These are phyloP conservation scores for Psilocybe tampanensis DNA, from an alignment of 768 basidiomycete genomes.

Conservation along the genomic window DNA sequence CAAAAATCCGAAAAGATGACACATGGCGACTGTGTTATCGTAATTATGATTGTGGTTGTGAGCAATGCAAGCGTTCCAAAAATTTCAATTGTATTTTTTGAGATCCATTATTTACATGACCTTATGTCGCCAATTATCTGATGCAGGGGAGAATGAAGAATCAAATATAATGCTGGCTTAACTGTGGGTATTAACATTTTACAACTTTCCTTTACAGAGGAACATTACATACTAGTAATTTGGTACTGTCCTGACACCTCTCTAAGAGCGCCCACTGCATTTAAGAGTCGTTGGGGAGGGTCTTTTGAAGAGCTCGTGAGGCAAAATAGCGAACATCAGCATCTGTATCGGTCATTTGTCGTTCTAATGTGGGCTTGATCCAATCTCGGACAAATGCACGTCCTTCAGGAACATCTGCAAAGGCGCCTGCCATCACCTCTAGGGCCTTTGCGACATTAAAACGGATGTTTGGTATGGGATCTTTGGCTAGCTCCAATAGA, in stretches of 20 bases:
- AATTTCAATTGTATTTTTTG: neutral
- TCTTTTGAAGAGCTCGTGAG: slow-evolving; percentile 72
- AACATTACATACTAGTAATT: slow-evolving; percentile 5
- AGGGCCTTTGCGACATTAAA: slow-evolving; percentile 98
- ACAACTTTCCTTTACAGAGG: neutral
- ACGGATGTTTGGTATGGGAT: slow-evolving; percentile 98
- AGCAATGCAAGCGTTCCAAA: neutral
- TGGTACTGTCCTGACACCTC: slow-evolving; percentile 4
- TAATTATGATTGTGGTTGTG: neutral
- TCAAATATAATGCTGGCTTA: slow-evolving; percentile 3
- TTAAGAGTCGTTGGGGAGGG: slow-evolving; percentile 20
- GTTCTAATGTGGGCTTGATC: slow-evolving; percentile 83
- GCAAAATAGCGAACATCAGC: slow-evolving; percentile 98
- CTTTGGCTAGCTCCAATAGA: slow-evolving; percentile 78
- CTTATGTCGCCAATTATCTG: slow-evolving; percentile 9
- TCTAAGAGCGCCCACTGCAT: neutral
- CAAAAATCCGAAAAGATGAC: neutral
- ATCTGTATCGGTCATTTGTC: slow-evolving; percentile 85
- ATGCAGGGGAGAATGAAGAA: slow-evolving; percentile 2
- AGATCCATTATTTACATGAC: neutral
- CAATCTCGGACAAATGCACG: slow-evolving; percentile 71
- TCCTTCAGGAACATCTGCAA: slow-evolving; percentile 68
- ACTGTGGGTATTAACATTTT: neutral
- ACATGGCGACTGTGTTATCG: neutral
- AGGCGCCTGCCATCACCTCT: slow-evolving; percentile 81